phyloP scores from a whole-genome alignment of 2,329 filamentous ascomycete genomes.

The Xylariaceae sp. region DNA sequence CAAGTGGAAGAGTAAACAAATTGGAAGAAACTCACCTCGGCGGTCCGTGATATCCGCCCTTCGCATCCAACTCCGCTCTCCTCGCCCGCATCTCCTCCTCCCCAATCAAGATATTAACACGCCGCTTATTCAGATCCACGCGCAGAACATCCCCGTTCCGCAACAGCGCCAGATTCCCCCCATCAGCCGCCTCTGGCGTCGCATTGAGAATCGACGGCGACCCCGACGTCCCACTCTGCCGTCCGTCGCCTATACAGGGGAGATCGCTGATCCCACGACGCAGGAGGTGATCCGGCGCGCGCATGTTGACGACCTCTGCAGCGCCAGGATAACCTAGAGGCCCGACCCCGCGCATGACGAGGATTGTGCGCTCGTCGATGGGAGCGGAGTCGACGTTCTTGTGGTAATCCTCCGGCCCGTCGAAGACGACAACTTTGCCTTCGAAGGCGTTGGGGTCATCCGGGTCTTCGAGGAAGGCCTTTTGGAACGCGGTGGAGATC shows the following conservation, averaged over 20 bases:
- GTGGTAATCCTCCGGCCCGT: constrained; percentile 47
- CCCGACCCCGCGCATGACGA: constrained; percentile 46
- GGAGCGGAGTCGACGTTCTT: constrained; percentile 38
- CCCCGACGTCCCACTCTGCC: constrained; percentile 51
- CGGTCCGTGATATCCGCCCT: constrained; percentile 36
- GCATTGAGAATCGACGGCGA: constrained; percentile 53
- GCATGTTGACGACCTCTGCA: constrained; percentile 50
- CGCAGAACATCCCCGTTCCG: constrained; percentile 45
- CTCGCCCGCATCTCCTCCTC: constrained; percentile 39
- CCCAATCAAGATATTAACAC: constrained; percentile 43
- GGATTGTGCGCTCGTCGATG: constrained; percentile 40
- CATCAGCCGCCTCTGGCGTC: constrained; percentile 49
- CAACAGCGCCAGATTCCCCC: constrained; percentile 48
- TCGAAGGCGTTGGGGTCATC: constrained; percentile 45
- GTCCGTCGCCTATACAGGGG: constrained; percentile 49
- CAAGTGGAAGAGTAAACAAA: no score
- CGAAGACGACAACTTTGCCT: constrained; percentile 43
- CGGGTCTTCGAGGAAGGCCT: constrained; percentile 41
- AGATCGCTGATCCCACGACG: constrained; percentile 42
- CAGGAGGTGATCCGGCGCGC: constrained; percentile 41
- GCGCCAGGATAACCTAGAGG: constrained; percentile 47
- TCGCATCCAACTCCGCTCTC: constrained; percentile 34
- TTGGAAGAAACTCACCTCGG: constrained; percentile 23
- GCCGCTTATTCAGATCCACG: constrained; percentile 45
- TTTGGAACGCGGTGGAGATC: constrained; percentile 41